Evolutionary conservation across 805 yeast genomes (phyloP), one percentile per base, ranked within the genome.

Genomic region (Candida jianshihensis): DNA sequence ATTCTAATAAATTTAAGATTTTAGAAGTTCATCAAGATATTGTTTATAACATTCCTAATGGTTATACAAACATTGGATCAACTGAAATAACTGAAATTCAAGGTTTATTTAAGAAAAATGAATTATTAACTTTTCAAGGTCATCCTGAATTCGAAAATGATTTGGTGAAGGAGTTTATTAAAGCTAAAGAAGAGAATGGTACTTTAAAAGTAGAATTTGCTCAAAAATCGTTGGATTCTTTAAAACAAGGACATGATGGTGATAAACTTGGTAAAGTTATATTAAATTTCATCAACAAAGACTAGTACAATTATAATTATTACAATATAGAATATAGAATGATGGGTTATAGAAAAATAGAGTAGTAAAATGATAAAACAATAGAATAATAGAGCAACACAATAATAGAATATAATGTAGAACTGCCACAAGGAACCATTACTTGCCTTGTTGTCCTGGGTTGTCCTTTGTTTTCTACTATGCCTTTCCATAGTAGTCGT

Each of bases 41-140:
- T 25, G 79, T 76, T 9, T 54, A 59, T 46, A 59, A 71, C 55
- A 30, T 64, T 18, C 70, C 77, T 27, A 34, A 40, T 17, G 61
- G 64, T 39, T 37, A 60, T 53, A 32, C 47, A 33, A 59, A 67
- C 42, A 60, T 78, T 54, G 82, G 94, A 0, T 56, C 70, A 6
- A 71, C 81, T 7, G 56, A 64, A 1, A 64, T 57, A 28, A 81
- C 95, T 43, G 48, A 59, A 1, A 60, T 73, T 25, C 96, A 88
- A 59, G 94, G 95, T 0, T 60, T 84, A 20, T 71, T 71, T 37
- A 70, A 72, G 28, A 65, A 68, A 1, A 52, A 64, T 17, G 64
- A 68, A 30, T 36, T 82, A 7, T 57, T 88, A 17, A 74, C 92
- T 0, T 72, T 87, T 46, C 97, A 88, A 57, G 96, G 96, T 1